These are phyloP conservation scores for Suzukiozyma palmioleophila DNA, from an alignment of 1,139 yeast genomes.

Conservation along the genomic window DNA sequence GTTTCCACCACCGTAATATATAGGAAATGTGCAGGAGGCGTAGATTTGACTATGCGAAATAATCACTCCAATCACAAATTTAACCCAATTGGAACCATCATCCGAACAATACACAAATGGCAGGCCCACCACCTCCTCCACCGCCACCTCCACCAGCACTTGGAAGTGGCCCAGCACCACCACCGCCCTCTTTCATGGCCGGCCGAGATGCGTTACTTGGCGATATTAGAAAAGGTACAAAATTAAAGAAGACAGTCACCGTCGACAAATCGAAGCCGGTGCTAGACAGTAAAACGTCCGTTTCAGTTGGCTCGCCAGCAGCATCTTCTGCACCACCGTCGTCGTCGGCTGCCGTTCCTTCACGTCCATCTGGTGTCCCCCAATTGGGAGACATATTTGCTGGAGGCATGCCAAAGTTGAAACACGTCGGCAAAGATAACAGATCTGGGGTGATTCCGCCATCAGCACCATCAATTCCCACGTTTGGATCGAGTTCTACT, in stretches of 20 bases:
- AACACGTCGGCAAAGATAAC: constrained; percentile 43
- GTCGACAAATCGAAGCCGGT: constrained; percentile 44
- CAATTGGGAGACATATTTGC: constrained; percentile 78
- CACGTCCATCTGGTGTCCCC: constrained; percentile 36
- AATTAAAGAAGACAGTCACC: constrained; percentile 64
- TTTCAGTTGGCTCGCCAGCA: constrained; percentile 9
- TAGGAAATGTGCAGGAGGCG: no score
- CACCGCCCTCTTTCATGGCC: constrained; percentile 34
- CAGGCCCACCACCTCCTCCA: constrained; percentile 36
- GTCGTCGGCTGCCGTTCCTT: constrained; percentile 14
- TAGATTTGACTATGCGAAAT: no score
- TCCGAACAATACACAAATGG: constrained; percentile 3
- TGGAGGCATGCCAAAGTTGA: constrained; percentile 80
- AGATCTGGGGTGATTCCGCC: constrained; percentile 34
- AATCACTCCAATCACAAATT: no score
- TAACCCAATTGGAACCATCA: no score
- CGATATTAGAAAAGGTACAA: constrained; percentile 78
- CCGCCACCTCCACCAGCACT: constrained; percentile 32
- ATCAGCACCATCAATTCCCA: constrained; percentile 16
- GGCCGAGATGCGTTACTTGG: constrained; percentile 80
- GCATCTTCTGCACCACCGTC: constrained; percentile 11
- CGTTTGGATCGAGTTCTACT: background rate
- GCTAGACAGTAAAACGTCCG: constrained; percentile 29
- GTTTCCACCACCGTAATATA: no score
- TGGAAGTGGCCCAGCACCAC: constrained; percentile 26